phyloP scores from a whole-genome alignment of 805 yeast species.

The Pichia deserticola region DNA sequence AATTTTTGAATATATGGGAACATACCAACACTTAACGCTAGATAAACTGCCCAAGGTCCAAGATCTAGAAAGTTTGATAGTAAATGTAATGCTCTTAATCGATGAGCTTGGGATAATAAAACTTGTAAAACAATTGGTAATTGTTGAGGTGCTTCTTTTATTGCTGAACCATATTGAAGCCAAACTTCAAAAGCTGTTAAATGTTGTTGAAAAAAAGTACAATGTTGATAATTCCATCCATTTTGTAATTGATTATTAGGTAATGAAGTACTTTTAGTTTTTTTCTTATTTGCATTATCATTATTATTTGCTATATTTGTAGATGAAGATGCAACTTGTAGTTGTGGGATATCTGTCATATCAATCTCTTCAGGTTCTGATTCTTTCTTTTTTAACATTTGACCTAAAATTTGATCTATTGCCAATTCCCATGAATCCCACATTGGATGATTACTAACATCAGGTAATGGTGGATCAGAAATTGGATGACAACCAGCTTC shows the following conservation, averaged over 20 bases:
- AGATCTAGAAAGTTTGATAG: constrained; percentile 81
- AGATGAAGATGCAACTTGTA: constrained; percentile 20
- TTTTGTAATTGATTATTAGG: constrained; percentile 12
- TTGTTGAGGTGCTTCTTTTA: constrained; percentile 88
- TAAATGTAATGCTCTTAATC: constrained; percentile 79
- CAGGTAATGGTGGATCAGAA: constrained; percentile 89
- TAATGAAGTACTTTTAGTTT: neutral
- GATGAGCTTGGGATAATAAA: constrained; percentile 84
- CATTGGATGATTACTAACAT: constrained; percentile 76
- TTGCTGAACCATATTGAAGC: constrained; percentile 83
- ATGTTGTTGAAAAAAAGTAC: constrained; percentile 93
- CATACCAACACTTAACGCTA: constrained; percentile 89
- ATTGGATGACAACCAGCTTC: constrained; percentile 89
- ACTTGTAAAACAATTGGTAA: constrained; percentile 91
- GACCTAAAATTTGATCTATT: constrained; percentile 84
- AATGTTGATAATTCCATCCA: constrained; percentile 63
- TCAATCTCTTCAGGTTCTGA: constrained; percentile 20
- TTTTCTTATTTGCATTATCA: neutral
- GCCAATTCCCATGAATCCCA: constrained; percentile 99
- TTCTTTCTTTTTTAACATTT: constrained; percentile 40
- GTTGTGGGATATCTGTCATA: constrained; percentile 24
- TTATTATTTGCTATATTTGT: neutral
- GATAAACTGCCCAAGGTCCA: constrained; percentile 96
- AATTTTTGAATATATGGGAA: constrained; percentile 90
- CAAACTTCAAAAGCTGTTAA: constrained; percentile 94